Conservation (phyloP, 2,329 filamentous ascomycete genomes). For the Arthrobotrys iridis region DNA sequence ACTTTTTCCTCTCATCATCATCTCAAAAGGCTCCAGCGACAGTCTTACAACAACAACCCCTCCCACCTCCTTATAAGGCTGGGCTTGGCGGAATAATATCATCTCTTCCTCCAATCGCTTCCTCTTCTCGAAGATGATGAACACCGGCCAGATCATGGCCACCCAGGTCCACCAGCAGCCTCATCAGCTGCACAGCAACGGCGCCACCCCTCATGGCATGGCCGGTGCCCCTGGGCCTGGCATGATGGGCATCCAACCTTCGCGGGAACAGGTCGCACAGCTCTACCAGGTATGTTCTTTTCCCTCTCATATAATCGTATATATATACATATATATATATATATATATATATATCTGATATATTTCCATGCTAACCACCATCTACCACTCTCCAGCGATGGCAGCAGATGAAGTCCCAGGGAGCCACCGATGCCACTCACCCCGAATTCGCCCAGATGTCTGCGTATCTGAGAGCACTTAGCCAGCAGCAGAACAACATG, state of each 20-base stretch:
- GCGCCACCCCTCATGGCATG: conserved; percentile 27
- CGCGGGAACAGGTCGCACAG: conserved; percentile 39
- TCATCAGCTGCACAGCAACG: conserved; percentile 40
- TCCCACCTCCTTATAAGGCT: no score
- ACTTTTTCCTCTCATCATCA: no score
- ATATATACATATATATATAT: no score
- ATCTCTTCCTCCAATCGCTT: neutral
- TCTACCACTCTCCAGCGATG: conserved; percentile 72
- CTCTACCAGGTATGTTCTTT: conserved; percentile 32
- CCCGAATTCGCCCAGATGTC: conserved; percentile 73
- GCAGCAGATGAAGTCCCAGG: conserved; percentile 85
- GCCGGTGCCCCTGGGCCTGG: no score
- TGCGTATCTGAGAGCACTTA: conserved; percentile 65
- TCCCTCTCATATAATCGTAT: neutral
- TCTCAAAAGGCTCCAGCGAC: no score
- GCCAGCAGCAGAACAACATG: conserved; percentile 77
- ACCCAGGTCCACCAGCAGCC: conserved; percentile 49
- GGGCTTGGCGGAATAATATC: no score
- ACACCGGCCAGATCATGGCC: conserved; percentile 47
- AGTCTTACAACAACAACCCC: no score
- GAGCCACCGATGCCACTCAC: conserved; percentile 78
- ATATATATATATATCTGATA: no score
- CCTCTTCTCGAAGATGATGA: conserved; percentile 35
- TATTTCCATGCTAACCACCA: neutral
- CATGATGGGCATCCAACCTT: conserved; percentile 38